Evolutionary conservation across 2,329 filamentous ascomycete species (phyloP).

Genomic region (Teratosphaeria epicoccoides): DNA sequence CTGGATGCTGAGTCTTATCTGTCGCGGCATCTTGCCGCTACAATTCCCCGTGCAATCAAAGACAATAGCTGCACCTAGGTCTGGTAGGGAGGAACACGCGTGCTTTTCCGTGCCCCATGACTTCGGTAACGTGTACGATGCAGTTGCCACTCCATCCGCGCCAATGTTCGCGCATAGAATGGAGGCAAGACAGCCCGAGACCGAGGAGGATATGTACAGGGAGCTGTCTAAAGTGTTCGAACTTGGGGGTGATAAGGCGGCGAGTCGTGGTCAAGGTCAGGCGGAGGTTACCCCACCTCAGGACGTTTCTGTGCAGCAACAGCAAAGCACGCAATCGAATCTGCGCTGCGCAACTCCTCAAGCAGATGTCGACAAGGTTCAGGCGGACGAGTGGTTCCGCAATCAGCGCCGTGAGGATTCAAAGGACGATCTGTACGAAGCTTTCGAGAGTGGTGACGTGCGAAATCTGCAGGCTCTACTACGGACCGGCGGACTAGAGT

Average conservation of each 20-base stretch:
- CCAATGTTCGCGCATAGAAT: neutral
- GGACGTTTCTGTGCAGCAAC: neutral
- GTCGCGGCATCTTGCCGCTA: conserved; percentile 25
- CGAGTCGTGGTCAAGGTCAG: neutral
- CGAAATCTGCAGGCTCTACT: neutral
- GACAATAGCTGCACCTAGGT: too few relatives aligned
- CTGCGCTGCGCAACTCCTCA: too few relatives aligned
- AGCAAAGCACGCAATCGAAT: too few relatives aligned
- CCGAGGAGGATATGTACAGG: conserved; percentile 46
- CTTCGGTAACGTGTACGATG: neutral
- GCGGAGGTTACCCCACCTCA: neutral
- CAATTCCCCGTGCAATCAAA: conserved; percentile 14
- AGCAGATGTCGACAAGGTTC: conserved; percentile 1
- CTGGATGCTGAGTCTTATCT: conserved; percentile 28
- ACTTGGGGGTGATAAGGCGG: neutral
- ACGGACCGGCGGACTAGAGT: neutral
- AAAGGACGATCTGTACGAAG: conserved; percentile 6
- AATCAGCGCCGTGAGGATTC: conserved; percentile 5
- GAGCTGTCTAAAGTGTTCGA: neutral
- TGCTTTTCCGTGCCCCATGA: too few relatives aligned
- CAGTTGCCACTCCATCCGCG: conserved; percentile 1
- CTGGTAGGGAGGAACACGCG: too few relatives aligned
- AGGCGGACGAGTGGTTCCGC: neutral
- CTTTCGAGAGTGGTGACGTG: conserved; percentile 2
- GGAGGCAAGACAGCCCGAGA: conserved; percentile 15